These are phyloP conservation scores for Melastoma malabathricum DNA, from an alignment of 345 rosid species.

Conservation along the genomic window DNA sequence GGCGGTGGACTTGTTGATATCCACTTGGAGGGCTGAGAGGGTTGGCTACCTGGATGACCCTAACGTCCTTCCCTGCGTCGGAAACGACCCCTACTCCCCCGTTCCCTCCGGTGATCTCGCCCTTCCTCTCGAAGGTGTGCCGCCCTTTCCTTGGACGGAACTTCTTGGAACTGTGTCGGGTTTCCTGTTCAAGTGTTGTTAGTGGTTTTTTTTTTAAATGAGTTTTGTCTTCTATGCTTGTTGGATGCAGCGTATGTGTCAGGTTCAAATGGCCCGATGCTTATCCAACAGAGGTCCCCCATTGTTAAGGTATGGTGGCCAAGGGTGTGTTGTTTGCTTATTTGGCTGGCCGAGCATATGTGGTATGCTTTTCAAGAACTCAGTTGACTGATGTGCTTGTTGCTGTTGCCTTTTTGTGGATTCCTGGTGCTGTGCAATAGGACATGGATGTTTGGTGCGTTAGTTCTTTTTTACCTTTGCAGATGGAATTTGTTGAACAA, in stretches of 20 bases:
- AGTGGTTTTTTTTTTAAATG: not conserved
- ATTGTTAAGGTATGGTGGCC: slow-evolving; percentile 41
- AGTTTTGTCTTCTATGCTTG: too few species aligned
- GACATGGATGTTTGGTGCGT: too few species aligned
- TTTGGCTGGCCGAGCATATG: not conserved
- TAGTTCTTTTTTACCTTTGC: too few species aligned
- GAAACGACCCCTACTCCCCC: slow-evolving; percentile 72
- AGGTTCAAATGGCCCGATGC: slow-evolving; percentile 24
- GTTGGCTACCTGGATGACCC: slow-evolving; percentile 71
- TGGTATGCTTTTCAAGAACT: not conserved
- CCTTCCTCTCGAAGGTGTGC: slow-evolving; percentile 71
- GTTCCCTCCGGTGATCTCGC: slow-evolving; percentile 61
- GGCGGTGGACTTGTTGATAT: slow-evolving; percentile 74
- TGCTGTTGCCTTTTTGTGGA: too few species aligned
- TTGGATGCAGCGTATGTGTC: slow-evolving; percentile 49
- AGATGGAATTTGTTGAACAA: too few species aligned
- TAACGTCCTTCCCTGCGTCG: slow-evolving; percentile 70
- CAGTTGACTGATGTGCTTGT: too few species aligned
- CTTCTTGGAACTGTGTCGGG: not conserved
- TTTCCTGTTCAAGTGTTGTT: not conserved
- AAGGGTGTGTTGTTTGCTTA: not conserved
- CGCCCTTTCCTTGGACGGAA: not conserved
- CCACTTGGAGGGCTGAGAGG: slow-evolving; percentile 53
- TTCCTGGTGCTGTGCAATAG: too few species aligned
- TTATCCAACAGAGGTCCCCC: slow-evolving; percentile 78